These are phyloP conservation scores for Mucor ambiguus DNA, from an alignment of 371 early-diverging fungal species.

Conservation along the genomic window DNA sequence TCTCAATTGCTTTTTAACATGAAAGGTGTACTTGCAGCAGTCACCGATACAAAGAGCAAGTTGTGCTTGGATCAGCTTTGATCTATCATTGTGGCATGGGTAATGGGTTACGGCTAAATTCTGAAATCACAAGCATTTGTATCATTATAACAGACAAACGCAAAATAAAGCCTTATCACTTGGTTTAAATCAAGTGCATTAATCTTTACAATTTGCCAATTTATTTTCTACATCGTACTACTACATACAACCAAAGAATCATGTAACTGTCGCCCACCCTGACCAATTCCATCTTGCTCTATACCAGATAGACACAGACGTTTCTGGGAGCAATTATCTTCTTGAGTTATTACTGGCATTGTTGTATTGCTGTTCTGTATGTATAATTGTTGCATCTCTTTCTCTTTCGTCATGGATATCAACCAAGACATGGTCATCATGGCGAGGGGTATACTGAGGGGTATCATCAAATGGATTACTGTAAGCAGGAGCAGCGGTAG, in stretches of 20 bases:
- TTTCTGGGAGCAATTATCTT: background rate
- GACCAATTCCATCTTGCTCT: background rate
- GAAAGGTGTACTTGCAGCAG: background rate
- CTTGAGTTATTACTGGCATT: background rate
- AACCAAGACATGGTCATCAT: slow-evolving; percentile 11
- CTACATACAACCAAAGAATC: no score
- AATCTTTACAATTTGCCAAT: no score
- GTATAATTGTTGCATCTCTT: slow-evolving; percentile 24
- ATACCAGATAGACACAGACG: background rate
- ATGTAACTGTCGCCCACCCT: background rate
- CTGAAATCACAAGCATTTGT: no score
- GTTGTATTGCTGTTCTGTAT: slow-evolving; percentile 10
- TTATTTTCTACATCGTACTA: no score
- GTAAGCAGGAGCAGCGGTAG: background rate
- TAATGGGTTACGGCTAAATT: no score
- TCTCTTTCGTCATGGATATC: slow-evolving; percentile 23
- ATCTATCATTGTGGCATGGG: no score
- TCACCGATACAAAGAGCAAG: background rate
- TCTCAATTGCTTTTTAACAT: background rate
- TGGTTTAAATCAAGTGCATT: no score
- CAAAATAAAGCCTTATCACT: no score
- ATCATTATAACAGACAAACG: no score
- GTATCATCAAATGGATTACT: slow-evolving; percentile 17
- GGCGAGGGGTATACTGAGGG: slow-evolving; percentile 22
- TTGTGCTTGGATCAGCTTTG: background rate